Percentiles rank a stretch among this genome's conserved stretches.
Conservation (phyloP, 1,284 basidiomycete species). For the Pseudozyma sp. region DNA sequence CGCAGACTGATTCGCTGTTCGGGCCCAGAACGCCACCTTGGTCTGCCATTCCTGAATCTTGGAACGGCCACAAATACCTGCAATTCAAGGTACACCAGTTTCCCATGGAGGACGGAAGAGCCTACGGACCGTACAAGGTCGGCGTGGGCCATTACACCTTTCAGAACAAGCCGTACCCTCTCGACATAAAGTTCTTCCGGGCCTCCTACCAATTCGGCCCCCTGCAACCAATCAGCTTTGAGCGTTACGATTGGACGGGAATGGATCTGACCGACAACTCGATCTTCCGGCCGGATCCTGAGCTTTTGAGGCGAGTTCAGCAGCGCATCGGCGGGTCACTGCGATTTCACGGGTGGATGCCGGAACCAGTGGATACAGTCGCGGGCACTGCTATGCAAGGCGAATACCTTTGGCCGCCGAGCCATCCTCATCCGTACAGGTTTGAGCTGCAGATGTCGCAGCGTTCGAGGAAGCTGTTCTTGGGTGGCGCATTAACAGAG, state of each 20-base stretch:
- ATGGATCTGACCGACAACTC: background rate
- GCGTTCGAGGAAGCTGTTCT: background rate
- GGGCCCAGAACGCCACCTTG: no score
- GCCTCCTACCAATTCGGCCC: background rate
- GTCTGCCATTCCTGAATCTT: no score
- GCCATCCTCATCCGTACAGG: background rate
- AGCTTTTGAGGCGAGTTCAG: background rate
- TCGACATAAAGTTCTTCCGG: background rate
- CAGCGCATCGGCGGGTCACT: background rate
- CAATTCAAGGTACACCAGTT: background rate
- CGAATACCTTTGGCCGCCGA: conserved; percentile 16
- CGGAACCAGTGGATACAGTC: background rate
- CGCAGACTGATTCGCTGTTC: no score
- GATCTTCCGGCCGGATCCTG: conserved; percentile 13
- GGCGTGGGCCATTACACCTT: background rate
- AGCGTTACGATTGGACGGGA: background rate
- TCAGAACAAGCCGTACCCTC: conserved; percentile 5
- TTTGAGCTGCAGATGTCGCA: background rate
- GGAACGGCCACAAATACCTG: background rate
- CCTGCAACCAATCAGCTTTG: background rate
- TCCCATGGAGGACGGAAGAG: background rate
- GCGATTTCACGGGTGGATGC: background rate
- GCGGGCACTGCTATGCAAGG: background rate
- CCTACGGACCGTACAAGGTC: background rate
- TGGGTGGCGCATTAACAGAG: background rate